Evolutionary conservation across 371 early-diverging fungal species (phyloP), one percentile per base, ranked within the genome.

Genomic region (Mortierella sp.): DNA sequence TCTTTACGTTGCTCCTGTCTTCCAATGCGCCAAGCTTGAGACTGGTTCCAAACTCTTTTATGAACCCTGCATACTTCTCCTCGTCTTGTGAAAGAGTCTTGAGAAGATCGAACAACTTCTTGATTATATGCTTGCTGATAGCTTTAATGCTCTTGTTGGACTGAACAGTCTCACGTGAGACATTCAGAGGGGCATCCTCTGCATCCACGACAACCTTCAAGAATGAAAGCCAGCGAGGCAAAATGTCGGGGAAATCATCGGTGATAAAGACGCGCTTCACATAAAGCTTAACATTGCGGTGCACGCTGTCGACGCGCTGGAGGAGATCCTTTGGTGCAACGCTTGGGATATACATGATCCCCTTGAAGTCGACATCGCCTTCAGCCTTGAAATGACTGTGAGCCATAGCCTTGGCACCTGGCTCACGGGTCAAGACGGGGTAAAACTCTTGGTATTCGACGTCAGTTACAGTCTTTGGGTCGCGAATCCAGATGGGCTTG

Each of bases 201-300:
- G 95, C 93, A 83, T 97, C 96, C 9, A 99, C 94, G 28, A 97
- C 86, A 47, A 96, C 98, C 78, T 92, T 91, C 47, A 94, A 64
- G 86, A 94, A 94, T 8, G 86, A 84, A 38, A 92, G 86, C 88
- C 88, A 96, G 66, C 86, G 88, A 68, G 92, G 97, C 84, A 93
- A 77, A 72, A 94, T 87, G 40, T 93, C 92, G n/a, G 69, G 59
- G 24, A 87, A 85, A 58, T 97, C 97, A 64, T 97, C 98, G 15
- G 97, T 96, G 75, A 99, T 96, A 84, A 98, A 98, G 9, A 99
- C 97, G 64, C 96, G 95, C 69, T 93, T 91, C 52, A 97, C 96
- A 87, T 95, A 98, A 38, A 99, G 86, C 83, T 96, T 94, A 68
- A 99, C 89, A 82, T 92, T 95, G 70, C 86, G 79, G 10, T 81